Percentiles rank a stretch among this genome's conserved stretches.
phyloP scores from a whole-genome alignment of 164 flowering plant genomes.

The Nymphaea thermarum region DNA sequence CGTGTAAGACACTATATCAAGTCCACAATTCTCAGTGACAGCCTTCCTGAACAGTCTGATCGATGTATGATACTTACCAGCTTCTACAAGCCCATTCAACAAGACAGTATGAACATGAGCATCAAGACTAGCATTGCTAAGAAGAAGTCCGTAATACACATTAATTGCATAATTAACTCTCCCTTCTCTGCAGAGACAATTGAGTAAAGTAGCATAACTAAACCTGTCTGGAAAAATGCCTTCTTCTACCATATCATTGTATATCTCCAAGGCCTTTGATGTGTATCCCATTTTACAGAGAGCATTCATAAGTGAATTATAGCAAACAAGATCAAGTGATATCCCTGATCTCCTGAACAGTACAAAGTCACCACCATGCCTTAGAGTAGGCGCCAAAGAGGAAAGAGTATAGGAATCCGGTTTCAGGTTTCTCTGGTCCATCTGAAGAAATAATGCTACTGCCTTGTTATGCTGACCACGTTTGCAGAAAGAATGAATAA shows the following conservation, averaged over 20 bases:
- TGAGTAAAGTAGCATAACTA: constrained; percentile 37
- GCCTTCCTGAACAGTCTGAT: constrained; percentile 32
- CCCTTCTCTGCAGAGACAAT: constrained; percentile 37
- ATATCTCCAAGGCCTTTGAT: constrained; percentile 29
- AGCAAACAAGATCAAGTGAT: constrained; percentile 34
- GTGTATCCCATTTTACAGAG: constrained; percentile 37
- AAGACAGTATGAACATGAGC: constrained; percentile 46
- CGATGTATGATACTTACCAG: constrained; percentile 25
- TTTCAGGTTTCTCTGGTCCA: constrained; percentile 20
- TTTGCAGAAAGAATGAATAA: constrained; percentile 44
- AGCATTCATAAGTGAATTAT: constrained; percentile 38
- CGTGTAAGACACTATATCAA: constrained; percentile 47
- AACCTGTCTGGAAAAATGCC: constrained; percentile 40
- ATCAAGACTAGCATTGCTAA: constrained; percentile 23
- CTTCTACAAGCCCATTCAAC: constrained; percentile 33
- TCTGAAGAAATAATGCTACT: constrained; percentile 18
- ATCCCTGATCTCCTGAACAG: constrained; percentile 14
- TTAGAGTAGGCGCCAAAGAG: constrained; percentile 29
- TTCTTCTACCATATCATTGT: constrained; percentile 27
- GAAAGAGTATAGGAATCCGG: constrained; percentile 50
- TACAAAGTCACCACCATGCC: constrained; percentile 22
- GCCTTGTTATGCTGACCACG: constrained; percentile 38
- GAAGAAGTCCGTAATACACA: constrained; percentile 34
- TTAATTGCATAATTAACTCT: constrained; percentile 30
- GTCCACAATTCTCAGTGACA: constrained; percentile 14